These are phyloP conservation scores for Avena sativa DNA, from an alignment of 176 grass and related monocot species.

Conservation along the genomic window DNA sequence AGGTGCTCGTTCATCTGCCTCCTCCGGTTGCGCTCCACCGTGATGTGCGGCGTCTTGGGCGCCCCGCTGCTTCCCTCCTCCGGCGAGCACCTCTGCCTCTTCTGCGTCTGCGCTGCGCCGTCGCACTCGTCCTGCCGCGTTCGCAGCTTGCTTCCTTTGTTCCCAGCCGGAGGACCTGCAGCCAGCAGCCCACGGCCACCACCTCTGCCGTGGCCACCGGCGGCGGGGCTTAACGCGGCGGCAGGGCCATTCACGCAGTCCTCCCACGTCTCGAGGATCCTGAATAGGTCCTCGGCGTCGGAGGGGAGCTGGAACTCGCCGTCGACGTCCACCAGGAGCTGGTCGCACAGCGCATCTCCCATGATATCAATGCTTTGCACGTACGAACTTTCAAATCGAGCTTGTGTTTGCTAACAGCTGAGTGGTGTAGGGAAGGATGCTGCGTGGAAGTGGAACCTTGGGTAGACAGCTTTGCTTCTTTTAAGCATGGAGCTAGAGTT, in stretches of 20 bases:
- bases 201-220: neutral
- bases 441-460: constrained; percentile 15
- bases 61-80: neutral
- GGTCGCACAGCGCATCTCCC: constrained; percentile 56
- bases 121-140: neutral
- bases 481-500: constrained; percentile 33
- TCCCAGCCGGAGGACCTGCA: neutral
- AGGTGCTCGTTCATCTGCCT: constrained; percentile 90
- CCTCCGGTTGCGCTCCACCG: constrained; percentile 84
- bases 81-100: constrained; percentile 38
- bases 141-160: neutral
- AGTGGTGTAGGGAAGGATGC: constrained; percentile 10
- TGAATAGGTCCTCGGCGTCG: constrained; percentile 62
- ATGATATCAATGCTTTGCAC: constrained; percentile 12
- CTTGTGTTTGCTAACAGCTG: neutral
- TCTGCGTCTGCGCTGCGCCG: constrained; percentile 1
- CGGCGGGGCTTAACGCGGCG: neutral
- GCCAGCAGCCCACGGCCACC: neutral
- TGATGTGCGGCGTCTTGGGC: constrained; percentile 62
- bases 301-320: constrained; percentile 38
- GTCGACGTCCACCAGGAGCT: constrained; percentile 51
- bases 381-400: neutral
- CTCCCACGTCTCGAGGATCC: constrained; percentile 73
- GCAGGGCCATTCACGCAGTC: constrained; percentile 43
- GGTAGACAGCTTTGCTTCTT: constrained; percentile 32